phyloP scores from a whole-genome alignment of 768 basidiomycete genomes.

The Boletus huronensis region DNA sequence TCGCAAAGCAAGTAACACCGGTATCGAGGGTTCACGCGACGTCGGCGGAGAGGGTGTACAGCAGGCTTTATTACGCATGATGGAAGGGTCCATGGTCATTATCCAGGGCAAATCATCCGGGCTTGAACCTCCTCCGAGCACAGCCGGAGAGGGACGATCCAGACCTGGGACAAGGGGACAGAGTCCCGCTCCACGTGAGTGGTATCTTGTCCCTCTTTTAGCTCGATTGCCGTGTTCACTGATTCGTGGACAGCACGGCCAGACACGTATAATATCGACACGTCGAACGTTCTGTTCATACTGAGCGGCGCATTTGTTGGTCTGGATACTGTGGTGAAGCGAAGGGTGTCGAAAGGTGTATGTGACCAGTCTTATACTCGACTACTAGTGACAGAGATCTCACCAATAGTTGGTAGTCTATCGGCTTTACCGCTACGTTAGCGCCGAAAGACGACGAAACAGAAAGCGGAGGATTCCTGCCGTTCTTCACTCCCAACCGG shows the following conservation, averaged over 20 bases:
- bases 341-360: conserved; percentile 82
- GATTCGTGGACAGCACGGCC: conserved; percentile 44
- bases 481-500: conserved; percentile 79
- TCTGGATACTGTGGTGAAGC: conserved; percentile 75
- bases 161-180: conserved; percentile 50
- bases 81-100: conserved; percentile 88
- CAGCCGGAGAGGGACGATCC: conserved; percentile 44
- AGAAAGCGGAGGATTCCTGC: conserved; percentile 37
- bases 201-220: neutral
- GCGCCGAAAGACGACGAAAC: conserved; percentile 39
- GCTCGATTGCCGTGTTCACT: neutral
- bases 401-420: conserved; percentile 54
- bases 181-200: conserved; percentile 29
- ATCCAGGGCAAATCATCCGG: conserved; percentile 68
- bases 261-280: conserved; percentile 76
- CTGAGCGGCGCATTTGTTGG: conserved; percentile 95
- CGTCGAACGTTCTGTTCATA: conserved; percentile 91
- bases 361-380: conserved; percentile 27
- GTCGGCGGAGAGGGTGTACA: conserved; percentile 97
- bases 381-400: neutral
- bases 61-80: conserved; percentile 86
- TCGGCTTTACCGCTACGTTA: conserved; percentile 73
- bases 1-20: conserved; percentile 48
- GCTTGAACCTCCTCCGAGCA: conserved; percentile 42
- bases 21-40: conserved; percentile 73